Conservation (phyloP, 495 filamentous ascomycete species). For the Xylaria curta region DNA sequence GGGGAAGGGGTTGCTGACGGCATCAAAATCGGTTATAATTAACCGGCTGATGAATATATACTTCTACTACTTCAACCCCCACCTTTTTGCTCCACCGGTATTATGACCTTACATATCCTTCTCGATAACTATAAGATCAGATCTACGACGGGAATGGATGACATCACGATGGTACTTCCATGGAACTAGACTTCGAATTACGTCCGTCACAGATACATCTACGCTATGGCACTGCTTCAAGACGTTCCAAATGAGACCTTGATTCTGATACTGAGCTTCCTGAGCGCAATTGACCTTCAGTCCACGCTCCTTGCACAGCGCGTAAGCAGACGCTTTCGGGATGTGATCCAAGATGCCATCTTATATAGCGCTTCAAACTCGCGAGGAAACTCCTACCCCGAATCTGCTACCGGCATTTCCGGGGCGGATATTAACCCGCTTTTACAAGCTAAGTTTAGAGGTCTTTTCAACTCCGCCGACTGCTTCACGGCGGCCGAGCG, state of each 20-base stretch:
- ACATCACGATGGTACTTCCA: neutral
- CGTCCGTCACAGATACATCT: neutral
- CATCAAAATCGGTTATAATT: neutral
- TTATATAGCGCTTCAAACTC: neutral
- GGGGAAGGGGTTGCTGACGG: neutral
- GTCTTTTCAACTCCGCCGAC: conserved; percentile 33
- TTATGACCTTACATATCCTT: neutral
- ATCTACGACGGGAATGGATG: neutral
- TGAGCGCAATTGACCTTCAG: conserved; percentile 10
- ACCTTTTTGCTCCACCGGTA: conserved; percentile 12
- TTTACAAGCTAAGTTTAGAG: conserved; percentile 31
- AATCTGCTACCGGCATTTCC: neutral
- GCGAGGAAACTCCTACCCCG: neutral
- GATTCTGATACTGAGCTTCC: conserved; percentile 15
- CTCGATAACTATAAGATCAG: neutral
- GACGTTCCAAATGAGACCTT: conserved; percentile 12
- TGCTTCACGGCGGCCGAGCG: conserved; percentile 33
- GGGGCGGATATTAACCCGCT: conserved; percentile 29
- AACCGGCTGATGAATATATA: neutral
- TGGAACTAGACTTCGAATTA: neutral
- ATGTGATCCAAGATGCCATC: conserved; percentile 3
- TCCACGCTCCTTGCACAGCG: conserved; percentile 16
- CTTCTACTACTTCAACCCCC: neutral
- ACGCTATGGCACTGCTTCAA: conserved; percentile 1
- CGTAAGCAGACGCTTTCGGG: conserved; percentile 8